Evolutionary conservation across 768 basidiomycete species (phyloP), one percentile per base, ranked within the genome.

Genomic region (Boletus huronensis): DNA sequence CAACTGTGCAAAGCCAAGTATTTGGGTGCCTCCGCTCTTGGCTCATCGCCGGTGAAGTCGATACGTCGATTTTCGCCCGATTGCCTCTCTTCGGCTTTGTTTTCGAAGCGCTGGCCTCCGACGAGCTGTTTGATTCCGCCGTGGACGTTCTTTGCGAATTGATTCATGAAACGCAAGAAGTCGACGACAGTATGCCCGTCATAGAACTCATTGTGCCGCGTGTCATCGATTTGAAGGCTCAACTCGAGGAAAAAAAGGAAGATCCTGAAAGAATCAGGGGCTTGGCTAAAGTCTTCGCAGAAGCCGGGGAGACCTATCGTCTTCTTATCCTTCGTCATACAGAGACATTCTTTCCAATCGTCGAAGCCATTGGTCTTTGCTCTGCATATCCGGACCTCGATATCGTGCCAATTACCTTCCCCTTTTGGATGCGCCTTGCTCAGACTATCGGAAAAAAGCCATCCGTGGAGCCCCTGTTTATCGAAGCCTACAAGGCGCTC

Each of bases 351-450:
- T 90, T 93, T 72, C 93, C 96, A 0, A 84, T 99, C 59, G 92
- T 99, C 21, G 88, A 96, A 63, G 95, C 93, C 23, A 95, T 99
- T 61, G 89, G 89, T 9, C 82, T 88, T 64, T 98, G 96, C 66
- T 88, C 97, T 14, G 90, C 91, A 2, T 96, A 91, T 73, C 81
- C 82, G 16, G 93, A 98, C 68, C 85, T 98, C 53, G 97, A 98
- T 66, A 90, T 98, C 65, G 95, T 97, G 28, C 91, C 89, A 5
- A 95, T 98, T 71, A 98, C 97, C 11, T 98, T 98, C 77, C 85
- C 88, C 28, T 98, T 99, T 78, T 99, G 97, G 97, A 94, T 93
- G 84, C 87, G 90, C 17, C 85, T 99, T 34, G 89, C 94, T n/a
- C 88, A 91, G 64, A 86, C 83, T 51, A 83, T 98, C 25, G 85